Evolutionary conservation across 2,329 filamentous ascomycete species (phyloP).

Genomic region (Pseudogymnoascus sp.): DNA sequence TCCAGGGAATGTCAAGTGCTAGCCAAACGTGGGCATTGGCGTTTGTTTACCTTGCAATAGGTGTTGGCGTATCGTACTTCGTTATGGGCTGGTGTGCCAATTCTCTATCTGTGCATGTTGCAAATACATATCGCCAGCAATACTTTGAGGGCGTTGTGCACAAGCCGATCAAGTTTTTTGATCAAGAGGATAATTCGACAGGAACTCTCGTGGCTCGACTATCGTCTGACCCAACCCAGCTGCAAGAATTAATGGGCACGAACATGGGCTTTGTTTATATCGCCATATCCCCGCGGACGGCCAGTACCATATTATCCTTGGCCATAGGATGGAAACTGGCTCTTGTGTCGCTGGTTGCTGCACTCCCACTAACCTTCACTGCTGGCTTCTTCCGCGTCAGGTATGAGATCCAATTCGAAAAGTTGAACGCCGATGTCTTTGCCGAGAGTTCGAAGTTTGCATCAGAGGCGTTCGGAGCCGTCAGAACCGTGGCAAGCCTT

Average conservation of each 20-base stretch:
- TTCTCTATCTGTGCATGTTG: slow-evolving; percentile 29
- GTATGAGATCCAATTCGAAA: slow-evolving; percentile 51
- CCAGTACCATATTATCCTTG: slow-evolving; percentile 61
- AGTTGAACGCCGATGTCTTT: slow-evolving; percentile 51
- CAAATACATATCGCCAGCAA: slow-evolving; percentile 35
- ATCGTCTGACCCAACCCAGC: slow-evolving; percentile 41
- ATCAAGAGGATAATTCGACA: slow-evolving; percentile 39
- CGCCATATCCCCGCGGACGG: slow-evolving; percentile 58
- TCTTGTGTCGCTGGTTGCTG: slow-evolving; percentile 57
- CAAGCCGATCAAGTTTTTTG: slow-evolving; percentile 38
- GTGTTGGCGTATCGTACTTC: slow-evolving; percentile 48
- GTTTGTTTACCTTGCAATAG: slow-evolving; percentile 54
- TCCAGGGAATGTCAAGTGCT: not conserved
- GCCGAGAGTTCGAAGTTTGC: slow-evolving; percentile 57
- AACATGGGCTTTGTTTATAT: slow-evolving; percentile 51
- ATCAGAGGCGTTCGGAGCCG: slow-evolving; percentile 54
- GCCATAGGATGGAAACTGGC: slow-evolving; percentile 72
- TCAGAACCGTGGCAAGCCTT: slow-evolving; percentile 54
- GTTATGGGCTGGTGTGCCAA: slow-evolving; percentile 40
- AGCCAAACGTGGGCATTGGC: slow-evolving; percentile 52
- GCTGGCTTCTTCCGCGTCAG: slow-evolving; percentile 43
- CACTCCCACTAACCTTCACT: slow-evolving; percentile 43
- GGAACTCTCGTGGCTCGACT: slow-evolving; percentile 42
- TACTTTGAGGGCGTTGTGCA: slow-evolving; percentile 40
- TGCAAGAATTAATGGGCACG: slow-evolving; percentile 44